Conservation (phyloP, 148 eudicot genomes). For the Arbutus unedo region DNA sequence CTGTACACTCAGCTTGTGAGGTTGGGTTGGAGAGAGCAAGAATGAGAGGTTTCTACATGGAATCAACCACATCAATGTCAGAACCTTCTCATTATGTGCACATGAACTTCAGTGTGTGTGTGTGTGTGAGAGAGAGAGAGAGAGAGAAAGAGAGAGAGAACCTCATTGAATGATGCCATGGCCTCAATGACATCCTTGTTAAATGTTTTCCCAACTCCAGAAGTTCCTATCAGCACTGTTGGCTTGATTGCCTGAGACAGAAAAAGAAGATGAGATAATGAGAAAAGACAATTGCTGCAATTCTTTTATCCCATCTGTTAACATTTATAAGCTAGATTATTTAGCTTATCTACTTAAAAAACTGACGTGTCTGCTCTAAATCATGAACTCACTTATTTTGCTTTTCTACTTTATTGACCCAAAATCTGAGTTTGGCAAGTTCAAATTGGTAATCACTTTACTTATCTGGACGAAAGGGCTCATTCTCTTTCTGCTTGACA, state of each 20-base stretch:
- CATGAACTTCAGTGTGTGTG: not conserved
- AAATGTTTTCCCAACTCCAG: constrained; percentile 80
- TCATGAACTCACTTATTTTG: not conserved
- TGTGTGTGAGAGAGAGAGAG: constrained; percentile 7
- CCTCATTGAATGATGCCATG: constrained; percentile 74
- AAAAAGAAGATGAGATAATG: not conserved
- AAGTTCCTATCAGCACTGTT: constrained; percentile 83
- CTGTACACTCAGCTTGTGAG: constrained; percentile 90
- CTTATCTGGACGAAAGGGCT: not conserved
- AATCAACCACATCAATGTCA: constrained; percentile 18
- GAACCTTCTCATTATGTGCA: not conserved
- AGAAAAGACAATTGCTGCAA: not conserved
- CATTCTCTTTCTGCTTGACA: not conserved
- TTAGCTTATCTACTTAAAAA: not conserved
- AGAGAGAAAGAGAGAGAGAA: constrained; percentile 18
- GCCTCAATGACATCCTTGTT: constrained; percentile 82
- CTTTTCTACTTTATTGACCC: not conserved
- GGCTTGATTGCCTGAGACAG: constrained; percentile 65
- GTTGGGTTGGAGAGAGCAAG: constrained; percentile 94
- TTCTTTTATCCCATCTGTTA: not conserved
- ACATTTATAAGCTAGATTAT: not conserved
- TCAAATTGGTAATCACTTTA: not conserved
- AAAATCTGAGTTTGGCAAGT: not conserved
- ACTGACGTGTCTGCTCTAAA: not conserved
- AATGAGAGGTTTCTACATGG: constrained; percentile 80